Evolutionary conservation across 805 yeast genomes (phyloP).

Genomic region (Yamadazyma phyllophila): DNA sequence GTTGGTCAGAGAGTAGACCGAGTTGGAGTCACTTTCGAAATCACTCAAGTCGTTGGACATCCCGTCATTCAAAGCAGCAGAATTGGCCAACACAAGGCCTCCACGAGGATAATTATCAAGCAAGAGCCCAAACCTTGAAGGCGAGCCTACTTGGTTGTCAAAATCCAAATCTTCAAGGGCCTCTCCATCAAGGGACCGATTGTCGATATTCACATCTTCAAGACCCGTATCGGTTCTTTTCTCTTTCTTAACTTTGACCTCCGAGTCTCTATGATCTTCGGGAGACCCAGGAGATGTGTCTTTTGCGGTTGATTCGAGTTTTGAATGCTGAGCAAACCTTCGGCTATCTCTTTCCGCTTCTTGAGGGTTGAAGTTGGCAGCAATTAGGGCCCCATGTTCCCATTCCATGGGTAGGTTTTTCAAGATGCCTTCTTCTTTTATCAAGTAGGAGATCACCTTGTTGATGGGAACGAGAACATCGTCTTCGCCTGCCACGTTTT

Average conservation of each 20-base stretch:
- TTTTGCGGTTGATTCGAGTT: background rate
- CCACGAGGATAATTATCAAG: conserved; percentile 18
- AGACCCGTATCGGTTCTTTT: no score
- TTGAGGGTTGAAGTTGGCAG: conserved; percentile 31
- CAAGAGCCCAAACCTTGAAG: conserved; percentile 10
- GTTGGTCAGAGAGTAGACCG: conserved; percentile 14
- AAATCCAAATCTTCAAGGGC: conserved; percentile 4
- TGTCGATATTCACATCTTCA: no score
- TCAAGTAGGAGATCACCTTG: conserved; percentile 43
- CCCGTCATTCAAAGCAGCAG: conserved; percentile 16
- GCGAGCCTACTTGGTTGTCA: conserved; percentile 12
- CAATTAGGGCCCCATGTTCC: conserved; percentile 44
- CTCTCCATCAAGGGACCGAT: background rate
- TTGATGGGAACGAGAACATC: conserved; percentile 41
- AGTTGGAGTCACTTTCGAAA: conserved; percentile 25
- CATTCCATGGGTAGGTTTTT: conserved; percentile 42
- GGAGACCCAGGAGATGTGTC: background rate
- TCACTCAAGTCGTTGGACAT: conserved; percentile 18
- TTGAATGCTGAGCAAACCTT: conserved; percentile 34
- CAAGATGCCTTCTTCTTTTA: conserved; percentile 38
- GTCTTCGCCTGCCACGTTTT: conserved; percentile 4
- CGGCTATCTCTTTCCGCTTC: conserved; percentile 26
- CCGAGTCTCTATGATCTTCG: background rate
- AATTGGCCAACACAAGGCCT: conserved; percentile 16
- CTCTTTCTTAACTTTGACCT: no score